Evolutionary conservation across 2,329 filamentous ascomycete species (phyloP), one percentile per base, ranked within the genome.

Genomic region (Fusarium bactridioides): DNA sequence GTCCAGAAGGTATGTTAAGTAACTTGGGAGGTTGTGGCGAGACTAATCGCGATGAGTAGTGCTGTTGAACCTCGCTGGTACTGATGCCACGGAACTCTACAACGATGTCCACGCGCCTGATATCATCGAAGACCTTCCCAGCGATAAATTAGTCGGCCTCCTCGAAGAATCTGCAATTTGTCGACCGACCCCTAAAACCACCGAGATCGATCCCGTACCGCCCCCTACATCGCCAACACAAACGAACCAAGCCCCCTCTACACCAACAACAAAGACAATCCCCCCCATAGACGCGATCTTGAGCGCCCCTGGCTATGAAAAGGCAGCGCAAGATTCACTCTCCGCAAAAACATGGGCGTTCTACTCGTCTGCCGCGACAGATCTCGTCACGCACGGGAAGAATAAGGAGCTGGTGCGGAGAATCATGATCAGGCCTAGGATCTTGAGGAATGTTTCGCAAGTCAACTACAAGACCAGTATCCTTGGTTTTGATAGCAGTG

Each of bases 331-430:
- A 16, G 80, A 82, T 31, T 86, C 85, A 4, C 83, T 91, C 41
- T 84, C 85, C 5, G 84, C 85, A 13, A 92, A 92, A 74, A 88
- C 90, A 16, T 92, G 89, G 89, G 91, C 90, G 0, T 93, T 92
- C 74, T 88, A 90, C 77, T 91, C 89, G 18, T 91, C 89, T 5
- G 91, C 90, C 0, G 88, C 90, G 10, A 92, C 89, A 6, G 91
- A 86, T 74, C 80, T 83, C 19, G 85, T 86, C 75, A 88, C 91
- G 37, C 87, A 90, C 56, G 70, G 70, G 51, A 84, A 86, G 48
- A 93, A 92, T 76, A 84, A 82, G 33, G 82, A 84, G 1, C 81
- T 85, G 65, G 90, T 90, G 73, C 80, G 84, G 38, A 80, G 84
- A 27, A 89, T 92, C 72, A 84, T 84, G 78, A 84, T 92, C 12